phyloP scores from a whole-genome alignment of 768 basidiomycete species.

The Tulasnella sp. region DNA sequence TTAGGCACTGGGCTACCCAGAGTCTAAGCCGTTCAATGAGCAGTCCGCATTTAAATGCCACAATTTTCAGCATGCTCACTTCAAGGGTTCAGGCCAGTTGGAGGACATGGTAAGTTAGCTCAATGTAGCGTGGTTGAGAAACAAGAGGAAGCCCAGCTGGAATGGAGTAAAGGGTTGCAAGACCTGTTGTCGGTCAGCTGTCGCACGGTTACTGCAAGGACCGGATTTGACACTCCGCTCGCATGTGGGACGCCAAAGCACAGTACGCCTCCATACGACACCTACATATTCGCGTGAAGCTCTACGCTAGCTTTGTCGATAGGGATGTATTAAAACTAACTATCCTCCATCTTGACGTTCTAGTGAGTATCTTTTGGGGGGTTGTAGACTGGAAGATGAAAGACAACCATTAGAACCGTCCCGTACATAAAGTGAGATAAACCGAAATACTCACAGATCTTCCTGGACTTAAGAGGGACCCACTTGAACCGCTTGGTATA shows the following conservation, averaged over 20 bases:
- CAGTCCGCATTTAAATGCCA: not conserved
- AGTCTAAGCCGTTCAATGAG: constrained; percentile 39
- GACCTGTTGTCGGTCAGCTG: too few relatives aligned
- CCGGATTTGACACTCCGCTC: too few relatives aligned
- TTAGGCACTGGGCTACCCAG: constrained; percentile 90
- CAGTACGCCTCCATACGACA: too few relatives aligned
- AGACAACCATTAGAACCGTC: constrained; percentile 17
- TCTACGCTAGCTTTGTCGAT: too few relatives aligned
- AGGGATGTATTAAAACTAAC: too few relatives aligned
- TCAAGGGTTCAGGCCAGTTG: constrained; percentile 23
- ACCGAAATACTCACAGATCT: constrained; percentile 50
- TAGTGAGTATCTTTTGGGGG: constrained; percentile 25
- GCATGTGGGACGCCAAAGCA: too few relatives aligned
- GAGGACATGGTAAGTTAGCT: not conserved
- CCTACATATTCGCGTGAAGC: too few relatives aligned
- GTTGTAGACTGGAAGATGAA: constrained; percentile 28
- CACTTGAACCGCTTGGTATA: constrained; percentile 97
- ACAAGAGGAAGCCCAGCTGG: not conserved
- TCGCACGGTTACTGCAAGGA: not conserved
- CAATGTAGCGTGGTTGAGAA: not conserved
- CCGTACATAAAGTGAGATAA: not conserved
- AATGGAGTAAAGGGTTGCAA: not conserved
- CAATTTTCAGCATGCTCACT: constrained; percentile 14
- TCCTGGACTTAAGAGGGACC: constrained; percentile 83
- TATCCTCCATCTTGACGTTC: constrained; percentile 22